Base-by-base conservation (phyloP, 176 grass and related monocot genomes). In the Luzula sylvatica region DNA sequence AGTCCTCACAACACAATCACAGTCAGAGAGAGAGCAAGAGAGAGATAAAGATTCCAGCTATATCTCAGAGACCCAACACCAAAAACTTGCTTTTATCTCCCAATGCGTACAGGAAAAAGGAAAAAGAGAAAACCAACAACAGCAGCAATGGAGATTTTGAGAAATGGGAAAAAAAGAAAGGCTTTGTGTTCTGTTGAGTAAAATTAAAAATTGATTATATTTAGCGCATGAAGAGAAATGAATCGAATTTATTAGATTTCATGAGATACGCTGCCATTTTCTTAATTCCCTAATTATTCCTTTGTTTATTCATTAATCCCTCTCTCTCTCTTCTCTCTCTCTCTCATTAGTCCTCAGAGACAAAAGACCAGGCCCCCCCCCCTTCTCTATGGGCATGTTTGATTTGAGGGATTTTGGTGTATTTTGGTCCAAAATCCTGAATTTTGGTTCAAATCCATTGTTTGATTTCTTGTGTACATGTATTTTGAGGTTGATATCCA, bases 211-310 rank as follows among this genome's bases (percentile, higher is more conserved):
- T 50, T 35, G 7, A 15, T 26, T 35, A 35, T 4, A 43, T 56
- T 59, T 58, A n/a, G 42, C 41, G 50, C 45, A 51, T 47, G 42
- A 46, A 56, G 43, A 16, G 61, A 52, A 73, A 56, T 77, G 68
- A 69, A 79, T 69, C 83, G 80, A 95, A 88, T 85, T 68, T 77
- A 29, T 35, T 74, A 63, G 84, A 85, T 95, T 78, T 89, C 26
- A 65, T 67, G 47, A 79, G 84, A 82, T 96, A 86, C 84, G 80
- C 66, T 26, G 50, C 16, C 39, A 58, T 66, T 88, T n/a, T 82
- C 75, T 84, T 70, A 72, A 95, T 66, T 71, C 18, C 18, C 39
- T 66, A 35, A 68, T 52, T 67, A 67, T 66, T 11, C 38, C 15
- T 15, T 21, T 42, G 46, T 8, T 40, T 52, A 54, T 42, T 54